A percentile compares a stretch with the other conserved stretches of the same genome.
These are phyloP conservation scores for Coemansia sp. DNA, from an alignment of 192 early-diverging fungal genomes.

Conservation along the genomic window DNA sequence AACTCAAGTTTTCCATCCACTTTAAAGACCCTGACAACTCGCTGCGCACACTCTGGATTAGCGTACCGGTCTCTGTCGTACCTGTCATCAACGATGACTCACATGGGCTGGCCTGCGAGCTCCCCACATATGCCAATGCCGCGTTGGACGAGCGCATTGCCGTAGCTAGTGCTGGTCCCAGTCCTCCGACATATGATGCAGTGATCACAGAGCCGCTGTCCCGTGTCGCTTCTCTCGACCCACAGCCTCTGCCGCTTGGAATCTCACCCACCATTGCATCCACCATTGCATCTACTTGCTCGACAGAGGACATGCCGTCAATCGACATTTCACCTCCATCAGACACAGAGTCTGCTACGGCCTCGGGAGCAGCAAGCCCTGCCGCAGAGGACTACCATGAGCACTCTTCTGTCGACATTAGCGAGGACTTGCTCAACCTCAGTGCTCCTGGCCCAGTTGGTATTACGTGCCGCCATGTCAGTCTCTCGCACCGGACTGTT, in stretches of 20 bases:
- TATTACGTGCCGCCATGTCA: conserved; percentile 6
- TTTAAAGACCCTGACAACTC: conserved; percentile 38
- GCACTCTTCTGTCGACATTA: neutral
- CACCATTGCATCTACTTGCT: neutral
- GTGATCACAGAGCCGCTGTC: conserved; percentile 21
- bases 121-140: conserved; percentile 42
- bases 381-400: conserved; percentile 1
- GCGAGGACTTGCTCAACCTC: neutral
- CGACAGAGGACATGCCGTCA: neutral
- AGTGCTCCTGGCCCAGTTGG: neutral
- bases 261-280: neutral
- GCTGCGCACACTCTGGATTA: conserved; percentile 49
- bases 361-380: neutral
- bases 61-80: conserved; percentile 46
- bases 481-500: conserved; percentile 15
- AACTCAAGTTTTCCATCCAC: conserved; percentile 47
- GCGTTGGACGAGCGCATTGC: conserved; percentile 36
- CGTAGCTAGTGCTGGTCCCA: conserved; percentile 20
- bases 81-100: conserved; percentile 27
- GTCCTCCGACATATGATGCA: conserved; percentile 40
- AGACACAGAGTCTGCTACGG: neutral
- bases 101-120: conserved; percentile 19
- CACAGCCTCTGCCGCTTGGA: neutral
- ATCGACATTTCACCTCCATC: neutral
- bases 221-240: neutral